Evolutionary conservation across 768 basidiomycete species (phyloP).

Genomic region (Dictyophora rubrovolvata): DNA sequence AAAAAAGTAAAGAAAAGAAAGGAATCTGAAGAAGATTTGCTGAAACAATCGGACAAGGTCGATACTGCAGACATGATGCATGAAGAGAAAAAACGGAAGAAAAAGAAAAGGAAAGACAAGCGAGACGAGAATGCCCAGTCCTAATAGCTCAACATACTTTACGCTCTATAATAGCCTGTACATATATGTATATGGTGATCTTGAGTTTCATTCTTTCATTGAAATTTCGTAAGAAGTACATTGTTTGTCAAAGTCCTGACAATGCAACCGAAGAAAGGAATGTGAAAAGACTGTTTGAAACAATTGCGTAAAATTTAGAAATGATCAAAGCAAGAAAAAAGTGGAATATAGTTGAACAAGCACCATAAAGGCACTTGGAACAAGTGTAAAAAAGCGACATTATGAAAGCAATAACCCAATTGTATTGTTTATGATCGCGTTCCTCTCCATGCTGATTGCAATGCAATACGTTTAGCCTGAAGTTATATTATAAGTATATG

Average conservation of each 20-base stretch:
- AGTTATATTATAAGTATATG: constrained; percentile 3
- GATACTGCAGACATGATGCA: not conserved
- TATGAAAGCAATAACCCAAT: not conserved
- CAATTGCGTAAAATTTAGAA: not conserved
- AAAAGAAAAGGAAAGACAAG: not conserved
- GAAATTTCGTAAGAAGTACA: not conserved
- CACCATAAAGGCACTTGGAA: not conserved
- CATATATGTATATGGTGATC: not conserved
- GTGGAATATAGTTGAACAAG: not conserved
- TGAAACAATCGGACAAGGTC: not conserved
- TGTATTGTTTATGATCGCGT: constrained; percentile 33
- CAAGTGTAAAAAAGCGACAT: not conserved
- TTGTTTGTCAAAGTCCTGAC: not conserved
- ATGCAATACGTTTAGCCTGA: constrained; percentile 72
- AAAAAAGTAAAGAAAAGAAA: not conserved
- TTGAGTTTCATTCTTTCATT: not conserved
- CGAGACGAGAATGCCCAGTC: not conserved
- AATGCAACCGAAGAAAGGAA: not conserved
- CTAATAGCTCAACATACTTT: no score
- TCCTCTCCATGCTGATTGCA: constrained; percentile 86
- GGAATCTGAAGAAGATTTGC: not conserved
- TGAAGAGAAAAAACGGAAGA: not conserved
- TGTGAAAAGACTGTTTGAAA: not conserved
- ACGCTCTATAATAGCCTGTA: not conserved
- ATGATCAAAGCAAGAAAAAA: not conserved